Evolutionary conservation across 2,329 filamentous ascomycete genomes (phyloP), one percentile per base, ranked within the genome.

Genomic region (Hansfordia pulvinata): DNA sequence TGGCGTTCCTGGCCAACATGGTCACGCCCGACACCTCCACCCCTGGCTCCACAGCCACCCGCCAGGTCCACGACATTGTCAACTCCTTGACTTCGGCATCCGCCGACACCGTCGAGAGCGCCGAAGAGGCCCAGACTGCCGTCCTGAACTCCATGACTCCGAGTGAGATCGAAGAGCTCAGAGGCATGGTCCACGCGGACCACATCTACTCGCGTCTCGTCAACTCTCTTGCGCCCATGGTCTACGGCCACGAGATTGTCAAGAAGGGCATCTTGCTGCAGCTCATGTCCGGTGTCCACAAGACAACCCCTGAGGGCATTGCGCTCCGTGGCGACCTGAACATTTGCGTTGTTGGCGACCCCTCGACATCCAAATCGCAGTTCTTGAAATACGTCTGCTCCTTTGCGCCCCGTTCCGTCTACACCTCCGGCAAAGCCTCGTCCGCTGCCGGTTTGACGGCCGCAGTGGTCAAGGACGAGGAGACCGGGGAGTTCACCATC

Each of bases 311-410:
- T 0, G 90, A 98, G 55, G 88, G 84, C 35, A 93, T 98, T 84
- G 75, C 86, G 36, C 67, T 98, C 22, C 76, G 90, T 67, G 90
- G 90, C 39, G 90, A 98, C 47, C 86, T 98, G 62, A 98, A 98
- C 57, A 93, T 98, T 35, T 98, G 90, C 54, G 83, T 98, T 40
- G 90, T 98, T 31, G 90, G 90, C 33, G 90, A 98, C 47, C 90
- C 90, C 1, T 93, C 83, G 8, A 98, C 90, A 2, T 93, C 84
- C 38, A 98, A 98, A 53, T 94, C 86, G 17, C 90, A 98, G 43
- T 98, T 98, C 53, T 61, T 98, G 42, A 96, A 96, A 59, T 98
- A 98, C 46, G 80, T 98, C 36, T 93, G 86, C 62, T 90, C 83
- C 15, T 86, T 98, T 48, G 75, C 93, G n/a, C 90, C 90, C 14